phyloP scores from a whole-genome alignment of 1,284 basidiomycete species.

The Omphalotus olearius region DNA sequence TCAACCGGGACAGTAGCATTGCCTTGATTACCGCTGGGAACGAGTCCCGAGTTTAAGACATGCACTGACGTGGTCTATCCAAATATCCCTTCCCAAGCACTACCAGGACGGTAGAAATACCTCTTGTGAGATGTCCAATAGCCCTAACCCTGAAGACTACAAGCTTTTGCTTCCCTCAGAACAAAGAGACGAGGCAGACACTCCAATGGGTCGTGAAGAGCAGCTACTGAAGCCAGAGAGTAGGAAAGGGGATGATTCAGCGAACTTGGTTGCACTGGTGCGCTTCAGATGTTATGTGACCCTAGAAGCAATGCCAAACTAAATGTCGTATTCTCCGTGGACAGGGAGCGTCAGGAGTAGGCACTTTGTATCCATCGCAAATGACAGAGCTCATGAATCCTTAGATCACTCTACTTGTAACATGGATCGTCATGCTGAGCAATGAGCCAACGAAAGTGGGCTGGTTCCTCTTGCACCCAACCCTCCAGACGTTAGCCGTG shows the following conservation, averaged over 20 bases:
- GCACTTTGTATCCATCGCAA: too few relatives aligned
- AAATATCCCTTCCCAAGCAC: too few relatives aligned
- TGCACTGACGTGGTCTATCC: too few relatives aligned
- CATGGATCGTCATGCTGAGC: constrained; percentile 52
- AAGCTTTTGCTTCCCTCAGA: constrained; percentile 23
- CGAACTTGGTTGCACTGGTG: constrained; percentile 36
- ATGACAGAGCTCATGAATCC: too few relatives aligned
- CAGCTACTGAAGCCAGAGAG: constrained; percentile 32
- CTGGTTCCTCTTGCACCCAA: constrained; percentile 66
- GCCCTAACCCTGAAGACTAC: constrained; percentile 17
- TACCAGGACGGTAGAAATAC: too few relatives aligned
- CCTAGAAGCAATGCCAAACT: background rate
- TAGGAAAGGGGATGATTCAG: constrained; percentile 35
- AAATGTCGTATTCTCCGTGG: background rate
- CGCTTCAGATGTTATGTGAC: constrained; percentile 6
- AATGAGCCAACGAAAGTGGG: constrained; percentile 45
- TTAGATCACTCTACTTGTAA: constrained; percentile 42
- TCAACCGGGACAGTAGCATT: constrained; percentile 1
- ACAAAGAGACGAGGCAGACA: constrained; percentile 14
- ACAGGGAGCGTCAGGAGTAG: constrained; percentile 4
- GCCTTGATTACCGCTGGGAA: background rate
- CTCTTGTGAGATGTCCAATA: background rate
- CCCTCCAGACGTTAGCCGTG: constrained; percentile 54
- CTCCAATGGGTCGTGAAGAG: constrained; percentile 32
- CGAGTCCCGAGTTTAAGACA: too few relatives aligned